Base-by-base conservation (phyloP, 257 asterid species). In the Plectranthus barbatus region DNA sequence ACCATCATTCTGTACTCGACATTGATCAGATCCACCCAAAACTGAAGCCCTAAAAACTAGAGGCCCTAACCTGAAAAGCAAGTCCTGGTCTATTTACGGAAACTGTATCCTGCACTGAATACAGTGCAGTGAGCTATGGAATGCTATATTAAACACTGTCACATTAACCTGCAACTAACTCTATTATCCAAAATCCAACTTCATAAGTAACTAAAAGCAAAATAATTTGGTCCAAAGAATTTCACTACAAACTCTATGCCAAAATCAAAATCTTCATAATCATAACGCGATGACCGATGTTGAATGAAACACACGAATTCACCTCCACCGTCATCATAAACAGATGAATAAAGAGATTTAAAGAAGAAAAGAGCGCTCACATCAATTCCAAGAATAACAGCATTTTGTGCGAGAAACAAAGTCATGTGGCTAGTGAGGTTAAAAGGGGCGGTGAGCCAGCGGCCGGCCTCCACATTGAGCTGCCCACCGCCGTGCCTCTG, bases 391-490 rank as follows among this genome's bases (percentile, higher is more conserved):
- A 90, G 93, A 70, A 90, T 75, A 69, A 87, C 91, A 4, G 97
- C 93, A 71, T 83, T 70, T 72, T 77, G 78, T 18, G 92, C 82
- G 13, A 90, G 84, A 65, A 90, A 87, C 49, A 90, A 74, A 15
- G 97, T 90, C 74, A 90, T 81, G 63, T 83, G 86, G 58, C 96
- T 90, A 7, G 97, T 90, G 73, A 90, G 95, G 72, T 90, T 90
- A 59, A 90, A 85, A 46, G 97, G 97, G 69, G 91, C 96, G 55
- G 96, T 90, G 2, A 90, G 94, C 96, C 97, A 90, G 15, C 74
- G 57, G 12, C 97, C 97, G 5, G 85, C 73, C 54, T 66, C 76
- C 31, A 90, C 95, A 61, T 90, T 90, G 39, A 90, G 96, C 91
- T 90, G 97, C 7, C 97, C 97, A 0, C 96, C 96, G 49, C 97